These are phyloP conservation scores for Aspergillus hiratsukae DNA, from an alignment of 2,329 filamentous ascomycete species.

Conservation along the genomic window DNA sequence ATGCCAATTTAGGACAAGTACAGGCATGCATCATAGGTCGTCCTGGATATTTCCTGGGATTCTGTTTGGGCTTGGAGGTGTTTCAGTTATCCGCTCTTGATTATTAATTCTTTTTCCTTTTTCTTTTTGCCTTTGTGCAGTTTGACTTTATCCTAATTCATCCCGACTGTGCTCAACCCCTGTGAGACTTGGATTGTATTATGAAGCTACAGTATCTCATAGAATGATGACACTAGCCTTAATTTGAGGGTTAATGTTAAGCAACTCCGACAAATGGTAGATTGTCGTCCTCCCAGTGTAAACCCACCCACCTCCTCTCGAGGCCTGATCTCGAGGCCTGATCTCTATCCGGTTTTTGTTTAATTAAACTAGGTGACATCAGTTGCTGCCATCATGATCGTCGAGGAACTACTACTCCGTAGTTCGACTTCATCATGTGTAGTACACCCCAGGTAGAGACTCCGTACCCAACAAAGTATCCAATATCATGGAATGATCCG, in stretches of 20 bases:
- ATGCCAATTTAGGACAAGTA: slow-evolving; percentile 1
- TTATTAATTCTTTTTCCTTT: not conserved
- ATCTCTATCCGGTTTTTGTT: not conserved
- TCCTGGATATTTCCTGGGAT: not conserved
- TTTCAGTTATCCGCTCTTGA: not conserved
- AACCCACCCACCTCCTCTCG: not conserved
- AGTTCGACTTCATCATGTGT: not conserved
- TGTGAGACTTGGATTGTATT: not conserved
- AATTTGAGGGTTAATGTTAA: not conserved
- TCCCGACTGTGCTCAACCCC: not conserved
- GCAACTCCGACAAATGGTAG: not conserved
- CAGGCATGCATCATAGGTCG: slow-evolving; percentile 2
- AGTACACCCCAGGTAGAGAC: not conserved
- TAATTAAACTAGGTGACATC: not conserved
- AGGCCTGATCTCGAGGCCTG: not conserved
- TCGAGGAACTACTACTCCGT: not conserved
- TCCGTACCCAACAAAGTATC: not conserved
- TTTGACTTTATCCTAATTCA: slow-evolving; percentile 1
- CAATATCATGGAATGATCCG: not conserved
- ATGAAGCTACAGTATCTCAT: not conserved
- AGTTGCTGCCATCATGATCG: not conserved
- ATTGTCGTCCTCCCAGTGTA: not conserved
- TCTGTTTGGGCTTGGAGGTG: not conserved
- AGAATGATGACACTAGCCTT: not conserved
- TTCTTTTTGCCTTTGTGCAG: not conserved